phyloP scores from a whole-genome alignment of 371 early-diverging fungal species.

The Paramicrosporidium saccamoebae region DNA sequence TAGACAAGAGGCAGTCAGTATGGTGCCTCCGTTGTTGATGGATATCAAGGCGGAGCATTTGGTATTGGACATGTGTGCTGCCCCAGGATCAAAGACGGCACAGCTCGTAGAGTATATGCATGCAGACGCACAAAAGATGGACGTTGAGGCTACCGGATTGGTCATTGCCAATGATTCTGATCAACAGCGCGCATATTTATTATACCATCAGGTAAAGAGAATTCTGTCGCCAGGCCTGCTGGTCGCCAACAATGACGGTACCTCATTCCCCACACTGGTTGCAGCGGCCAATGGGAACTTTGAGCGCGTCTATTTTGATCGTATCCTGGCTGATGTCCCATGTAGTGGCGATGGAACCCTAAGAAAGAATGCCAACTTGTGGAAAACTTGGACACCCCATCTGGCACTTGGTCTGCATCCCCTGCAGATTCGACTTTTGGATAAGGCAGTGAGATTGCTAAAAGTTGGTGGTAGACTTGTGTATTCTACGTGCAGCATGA shows the following conservation, averaged over 20 bases:
- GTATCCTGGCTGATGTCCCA: slow-evolving; percentile 91
- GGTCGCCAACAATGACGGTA: slow-evolving; percentile 86
- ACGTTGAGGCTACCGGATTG: slow-evolving; percentile 19
- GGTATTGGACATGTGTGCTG: slow-evolving; percentile 75
- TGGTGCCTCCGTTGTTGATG: slow-evolving; percentile 85
- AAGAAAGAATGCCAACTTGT: slow-evolving; percentile 75
- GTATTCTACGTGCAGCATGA: slow-evolving; percentile 96
- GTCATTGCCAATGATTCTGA: slow-evolving; percentile 94
- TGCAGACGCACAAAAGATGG: slow-evolving; percentile 16
- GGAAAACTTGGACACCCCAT: slow-evolving; percentile 46
- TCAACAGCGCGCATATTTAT: slow-evolving; percentile 55
- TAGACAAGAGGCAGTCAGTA: slow-evolving; percentile 90
- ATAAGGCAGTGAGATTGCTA: slow-evolving; percentile 51
- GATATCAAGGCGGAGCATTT: slow-evolving; percentile 63
- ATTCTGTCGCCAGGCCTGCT: slow-evolving; percentile 61
- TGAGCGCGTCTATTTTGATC: slow-evolving; percentile 39
- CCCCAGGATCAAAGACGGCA: slow-evolving; percentile 63
- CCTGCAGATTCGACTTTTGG: slow-evolving; percentile 57
- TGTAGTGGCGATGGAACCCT: slow-evolving; percentile 97
- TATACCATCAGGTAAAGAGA: slow-evolving; percentile 79
- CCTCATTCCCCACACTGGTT: slow-evolving; percentile 33
- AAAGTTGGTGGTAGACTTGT: slow-evolving; percentile 81
- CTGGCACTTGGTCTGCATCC: slow-evolving; percentile 43
- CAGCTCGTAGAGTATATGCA: slow-evolving; percentile 76
- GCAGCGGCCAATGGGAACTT: slow-evolving; percentile 1